These are phyloP conservation scores for Cicer yamashitae DNA, from an alignment of 306 rosid species.

Conservation along the genomic window DNA sequence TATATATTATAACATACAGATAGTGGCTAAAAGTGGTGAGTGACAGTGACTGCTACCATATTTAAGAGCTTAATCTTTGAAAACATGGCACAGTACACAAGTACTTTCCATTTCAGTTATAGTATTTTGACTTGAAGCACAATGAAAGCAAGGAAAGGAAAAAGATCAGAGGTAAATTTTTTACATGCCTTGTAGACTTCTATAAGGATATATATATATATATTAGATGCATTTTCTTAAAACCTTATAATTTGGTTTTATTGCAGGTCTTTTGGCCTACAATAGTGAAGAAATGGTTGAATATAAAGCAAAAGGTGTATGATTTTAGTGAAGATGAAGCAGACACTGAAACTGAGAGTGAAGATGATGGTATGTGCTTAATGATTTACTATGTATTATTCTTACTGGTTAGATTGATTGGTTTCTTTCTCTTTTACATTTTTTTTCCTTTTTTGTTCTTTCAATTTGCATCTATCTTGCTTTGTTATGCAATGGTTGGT, in stretches of 20 bases:
- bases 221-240: constrained; percentile 26
- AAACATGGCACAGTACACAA: constrained; percentile 39
- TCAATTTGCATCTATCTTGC: too few species aligned
- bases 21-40: constrained; percentile 44
- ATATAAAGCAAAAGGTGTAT: constrained; percentile 77
- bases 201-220: background rate
- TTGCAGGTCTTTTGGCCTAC: constrained; percentile 95
- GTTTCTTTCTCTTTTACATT: background rate
- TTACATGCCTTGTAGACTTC: constrained; percentile 36
- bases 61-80: constrained; percentile 51
- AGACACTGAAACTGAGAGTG: constrained; percentile 91
- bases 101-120: constrained; percentile 30
- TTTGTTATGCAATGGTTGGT: too few species aligned
- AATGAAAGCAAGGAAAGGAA: constrained; percentile 75
- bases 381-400: background rate
- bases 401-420: background rate
- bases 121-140: constrained; percentile 45
- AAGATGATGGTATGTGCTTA: constrained; percentile 76
- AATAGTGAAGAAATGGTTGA: constrained; percentile 91
- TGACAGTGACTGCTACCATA: constrained; percentile 48
- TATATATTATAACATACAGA: background rate
- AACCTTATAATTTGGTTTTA: constrained; percentile 34
- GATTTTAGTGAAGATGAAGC: constrained; percentile 95
- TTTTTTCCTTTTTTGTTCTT: background rate
- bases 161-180: constrained; percentile 74